Conservation (phyloP, 176 grass and related monocot species). For the Oryza coarctata region DNA sequence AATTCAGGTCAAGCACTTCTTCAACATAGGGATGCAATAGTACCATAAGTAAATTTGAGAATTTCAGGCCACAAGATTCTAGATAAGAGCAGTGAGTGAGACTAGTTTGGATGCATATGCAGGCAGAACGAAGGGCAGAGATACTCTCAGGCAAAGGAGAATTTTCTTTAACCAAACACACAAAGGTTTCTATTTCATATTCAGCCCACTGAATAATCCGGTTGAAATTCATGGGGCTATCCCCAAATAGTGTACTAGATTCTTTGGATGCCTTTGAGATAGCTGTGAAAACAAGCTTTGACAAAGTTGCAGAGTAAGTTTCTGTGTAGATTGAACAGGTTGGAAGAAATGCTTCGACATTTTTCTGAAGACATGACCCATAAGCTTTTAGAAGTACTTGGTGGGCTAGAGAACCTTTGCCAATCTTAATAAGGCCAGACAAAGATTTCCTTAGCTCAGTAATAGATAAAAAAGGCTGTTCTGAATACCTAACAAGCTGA, state of each 20-base stretch:
- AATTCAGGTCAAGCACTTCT: constrained; percentile 93
- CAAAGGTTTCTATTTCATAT: constrained; percentile 83
- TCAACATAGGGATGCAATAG: constrained; percentile 78
- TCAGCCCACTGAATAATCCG: constrained; percentile 85
- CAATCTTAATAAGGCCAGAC: constrained; percentile 73
- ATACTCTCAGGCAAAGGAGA: constrained; percentile 72
- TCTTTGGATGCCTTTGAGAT: constrained; percentile 73
- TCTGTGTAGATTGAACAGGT: constrained; percentile 75
- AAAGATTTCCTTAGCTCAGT: constrained; percentile 67
- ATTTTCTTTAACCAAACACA: constrained; percentile 83
- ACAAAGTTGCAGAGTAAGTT: constrained; percentile 85
- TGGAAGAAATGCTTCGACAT: constrained; percentile 74
- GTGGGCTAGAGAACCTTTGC: constrained; percentile 80
- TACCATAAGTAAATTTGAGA: constrained; percentile 89
- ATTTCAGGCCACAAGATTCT: constrained; percentile 75
- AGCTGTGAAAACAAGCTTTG: constrained; percentile 87
- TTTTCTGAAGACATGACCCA: constrained; percentile 67
- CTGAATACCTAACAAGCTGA: constrained; percentile 67
- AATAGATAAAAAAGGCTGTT: constrained; percentile 73
- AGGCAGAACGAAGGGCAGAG: constrained; percentile 75
- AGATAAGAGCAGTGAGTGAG: constrained; percentile 75
- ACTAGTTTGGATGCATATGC: constrained; percentile 83
- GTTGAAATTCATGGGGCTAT: constrained; percentile 57
- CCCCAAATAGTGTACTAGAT: constrained; percentile 70
- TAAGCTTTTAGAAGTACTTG: constrained; percentile 79